Base-by-base conservation (phyloP, 1,284 basidiomycete genomes). In the Malassezia psittaci region DNA sequence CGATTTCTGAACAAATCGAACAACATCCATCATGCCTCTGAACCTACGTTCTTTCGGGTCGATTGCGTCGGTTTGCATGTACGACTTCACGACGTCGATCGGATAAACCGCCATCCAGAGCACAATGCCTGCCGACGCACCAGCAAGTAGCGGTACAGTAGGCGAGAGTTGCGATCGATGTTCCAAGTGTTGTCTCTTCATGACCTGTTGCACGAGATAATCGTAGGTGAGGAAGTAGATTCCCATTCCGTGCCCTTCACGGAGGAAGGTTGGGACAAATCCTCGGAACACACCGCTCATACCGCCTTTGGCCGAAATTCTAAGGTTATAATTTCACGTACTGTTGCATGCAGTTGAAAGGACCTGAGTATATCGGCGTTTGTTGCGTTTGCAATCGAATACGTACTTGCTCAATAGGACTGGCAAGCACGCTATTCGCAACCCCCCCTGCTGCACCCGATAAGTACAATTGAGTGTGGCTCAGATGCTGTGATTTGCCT, bases 331-430 rank as follows among this genome's bases (percentile, higher is more conserved):
- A 54, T 29, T 2, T 21, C 6, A 51, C 38, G 13, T 54, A 59
- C 44, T 64, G 60, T 2, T 36, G 21, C 24, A 64, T 44, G 44
- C 64, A 65, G 53, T 65, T 66, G 15, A 66, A 48, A 0, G 63
- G 59, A 80, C 87, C 71, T 1, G 35, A 35, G 51, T 65, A 68
- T 5, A 63, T 72, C 65, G 61, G 50, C 1, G 59, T 52, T 12
- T 62, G 65, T 52, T 74, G 69, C 13, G 72, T 68, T 55, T 75
- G 74, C 7, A 75, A 44, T 85, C 91, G 86, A 67, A 96, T 96
- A 79, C 93, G 87, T 68, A 96, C 90, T 73, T 96, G 90, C 76
- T 98, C 93, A 12, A 98, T 90, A 2, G 93, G 93, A 1, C 90
- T 89, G 0, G 90, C 91, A 16, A 96, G 88, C 52, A 91, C 80